Percentiles rank a stretch among this genome's conserved stretches.
Evolutionary conservation across 306 rosid species (phyloP).

Genomic region (Ormosia semicastrata): DNA sequence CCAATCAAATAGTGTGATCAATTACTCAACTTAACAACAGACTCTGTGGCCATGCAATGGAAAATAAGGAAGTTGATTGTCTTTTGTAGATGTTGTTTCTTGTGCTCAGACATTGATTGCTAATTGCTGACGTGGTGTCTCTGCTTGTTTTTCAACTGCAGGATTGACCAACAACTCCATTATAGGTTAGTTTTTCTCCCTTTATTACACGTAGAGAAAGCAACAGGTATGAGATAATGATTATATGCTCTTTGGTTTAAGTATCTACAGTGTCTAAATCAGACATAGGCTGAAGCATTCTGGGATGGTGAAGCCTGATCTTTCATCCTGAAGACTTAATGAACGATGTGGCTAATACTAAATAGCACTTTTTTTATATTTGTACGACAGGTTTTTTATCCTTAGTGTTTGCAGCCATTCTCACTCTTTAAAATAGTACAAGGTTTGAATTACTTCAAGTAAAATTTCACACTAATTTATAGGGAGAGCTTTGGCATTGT

Average conservation of each 20-base stretch:
- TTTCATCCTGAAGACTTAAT: not conserved
- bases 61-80: not conserved
- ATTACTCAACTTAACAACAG: not conserved
- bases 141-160: conserved; percentile 35
- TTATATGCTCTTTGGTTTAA: not conserved
- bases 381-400: not conserved
- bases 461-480: not conserved
- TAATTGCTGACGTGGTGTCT: conserved; percentile 3
- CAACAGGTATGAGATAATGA: not conserved
- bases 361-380: not conserved
- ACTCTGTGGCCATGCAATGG: not conserved
- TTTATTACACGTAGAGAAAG: not conserved
- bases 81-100: conserved; percentile 14
- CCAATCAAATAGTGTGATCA: not conserved
- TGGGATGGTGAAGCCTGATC: not conserved
- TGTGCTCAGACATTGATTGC: conserved; percentile 4
- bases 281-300: not conserved
- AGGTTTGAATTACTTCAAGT: not conserved
- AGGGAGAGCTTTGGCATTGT: not conserved
- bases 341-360: not conserved
- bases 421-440: not conserved
- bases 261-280: not conserved
- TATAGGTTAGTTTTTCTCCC: conserved; percentile 38
- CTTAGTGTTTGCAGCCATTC: not conserved
- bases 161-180: conserved; percentile 45